These are phyloP conservation scores for Pistacia vera DNA, from an alignment of 345 rosid genomes.

Conservation along the genomic window DNA sequence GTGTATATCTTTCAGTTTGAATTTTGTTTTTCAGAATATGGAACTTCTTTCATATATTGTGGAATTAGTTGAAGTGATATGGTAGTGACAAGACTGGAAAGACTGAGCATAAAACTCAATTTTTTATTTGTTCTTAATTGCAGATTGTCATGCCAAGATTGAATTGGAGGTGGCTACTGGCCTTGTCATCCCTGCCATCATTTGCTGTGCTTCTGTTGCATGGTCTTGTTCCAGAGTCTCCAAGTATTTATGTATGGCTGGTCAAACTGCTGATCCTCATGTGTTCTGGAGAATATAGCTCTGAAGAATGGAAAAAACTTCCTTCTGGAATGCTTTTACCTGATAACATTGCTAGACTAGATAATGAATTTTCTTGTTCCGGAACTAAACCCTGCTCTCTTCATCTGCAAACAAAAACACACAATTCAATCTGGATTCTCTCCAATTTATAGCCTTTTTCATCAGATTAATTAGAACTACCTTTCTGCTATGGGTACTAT, in stretches of 20 bases:
- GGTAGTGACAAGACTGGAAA: not conserved
- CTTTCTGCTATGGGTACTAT: slow-evolving; percentile 52
- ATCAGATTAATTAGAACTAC: slow-evolving; percentile 46
- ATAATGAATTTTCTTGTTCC: slow-evolving; percentile 17
- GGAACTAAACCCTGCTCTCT: slow-evolving; percentile 31
- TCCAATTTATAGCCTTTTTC: slow-evolving; percentile 46
- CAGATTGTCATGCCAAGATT: slow-evolving; percentile 56
- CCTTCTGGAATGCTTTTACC: slow-evolving; percentile 57
- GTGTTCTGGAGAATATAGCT: slow-evolving; percentile 50
- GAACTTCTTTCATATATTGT: not conserved
- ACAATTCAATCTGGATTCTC: slow-evolving; percentile 37
- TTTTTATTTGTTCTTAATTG: not conserved
- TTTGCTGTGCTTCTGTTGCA: slow-evolving; percentile 49
- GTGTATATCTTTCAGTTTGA: too few species aligned
- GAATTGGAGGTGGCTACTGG: slow-evolving; percentile 77
- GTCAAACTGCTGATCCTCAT: slow-evolving; percentile 46
- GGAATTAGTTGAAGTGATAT: not conserved
- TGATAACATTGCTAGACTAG: slow-evolving; percentile 27
- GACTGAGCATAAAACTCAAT: not conserved
- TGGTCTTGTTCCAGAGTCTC: slow-evolving; percentile 54
- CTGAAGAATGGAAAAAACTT: slow-evolving; percentile 35
- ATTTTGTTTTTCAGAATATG: not conserved
- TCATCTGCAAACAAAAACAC: slow-evolving; percentile 1
- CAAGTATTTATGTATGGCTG: slow-evolving; percentile 62
- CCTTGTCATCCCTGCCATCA: slow-evolving; percentile 57